Base-by-base conservation (phyloP, 495 filamentous ascomycete species). In the Geoglossum glabrum region DNA sequence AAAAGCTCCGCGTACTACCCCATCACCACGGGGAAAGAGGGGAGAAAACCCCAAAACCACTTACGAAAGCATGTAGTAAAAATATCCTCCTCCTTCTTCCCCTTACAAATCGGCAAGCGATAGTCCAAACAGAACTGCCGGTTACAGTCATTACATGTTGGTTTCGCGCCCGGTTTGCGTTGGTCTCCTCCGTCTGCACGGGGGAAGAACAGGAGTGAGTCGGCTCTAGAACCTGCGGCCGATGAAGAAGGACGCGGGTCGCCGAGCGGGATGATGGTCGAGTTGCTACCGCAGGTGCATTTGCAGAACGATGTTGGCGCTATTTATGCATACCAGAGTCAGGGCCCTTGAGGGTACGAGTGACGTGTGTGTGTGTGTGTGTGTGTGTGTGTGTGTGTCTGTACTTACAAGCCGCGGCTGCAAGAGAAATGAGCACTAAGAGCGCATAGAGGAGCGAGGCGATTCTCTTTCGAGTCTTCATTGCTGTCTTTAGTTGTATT, bases 231-330 rank as follows among this genome's bases (percentile, higher is more conserved):
- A 60, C 57, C 33, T 57, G 21, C 47, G 43, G 34, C 54, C 55
- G 49, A 17, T 59, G 60, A 45, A 47, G 54, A 0, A 62, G 49
- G 10, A 57, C 62, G 21, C 62, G 60, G n/a, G 58, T 65, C 54
- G 54, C 51, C n/a, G 49, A 90, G 79, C 15, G 78, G 71, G 66
- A 98, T 95, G 60, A 97, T 88, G 58, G 85, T 94, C 73, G 80
- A 86, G 72, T 96, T 94, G 56, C 79, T 78, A 73, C 85, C 84
- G 72, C 92, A 97, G 58, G 85, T 94, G 71, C 92, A 98, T 83
- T 96, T 98, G 81, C 92, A 98, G 73, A 95, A 97, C 34, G 87
- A 86, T 25, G 85, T 85, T 19, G 87, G 72, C n/a, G 26, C 19
- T 62, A 69, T 69, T 74, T 58, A 94, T 96, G 89, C 94, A 95